These are phyloP conservation scores for Ceratobasidium theobromae DNA, from an alignment of 1,284 basidiomycete species.

Conservation along the genomic window DNA sequence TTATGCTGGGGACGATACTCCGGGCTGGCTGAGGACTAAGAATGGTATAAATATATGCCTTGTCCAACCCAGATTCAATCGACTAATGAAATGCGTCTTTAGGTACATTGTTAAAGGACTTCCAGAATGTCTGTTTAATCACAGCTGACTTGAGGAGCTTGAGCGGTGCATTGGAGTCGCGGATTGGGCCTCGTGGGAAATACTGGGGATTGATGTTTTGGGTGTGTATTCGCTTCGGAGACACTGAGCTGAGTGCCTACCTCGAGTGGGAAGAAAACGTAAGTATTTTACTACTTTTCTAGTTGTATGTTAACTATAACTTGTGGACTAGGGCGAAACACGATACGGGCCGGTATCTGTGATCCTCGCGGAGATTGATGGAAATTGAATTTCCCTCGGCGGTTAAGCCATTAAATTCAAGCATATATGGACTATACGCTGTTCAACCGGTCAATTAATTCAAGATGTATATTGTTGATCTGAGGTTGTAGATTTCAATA, in stretches of 20 bases:
- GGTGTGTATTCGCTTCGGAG: background rate
- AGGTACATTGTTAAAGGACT: background rate
- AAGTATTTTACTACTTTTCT: background rate
- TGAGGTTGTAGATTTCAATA: too few species aligned
- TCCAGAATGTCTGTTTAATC: background rate
- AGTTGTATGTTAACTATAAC: background rate
- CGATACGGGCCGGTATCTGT: background rate
- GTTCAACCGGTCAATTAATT: too few species aligned
- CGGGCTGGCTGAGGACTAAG: background rate
- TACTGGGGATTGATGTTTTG: background rate
- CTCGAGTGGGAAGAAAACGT: background rate
- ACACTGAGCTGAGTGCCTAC: background rate
- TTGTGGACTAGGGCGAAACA: background rate
- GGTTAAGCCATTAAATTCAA: too few species aligned
- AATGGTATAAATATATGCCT: background rate
- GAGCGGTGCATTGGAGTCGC: background rate
- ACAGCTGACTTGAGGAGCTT: background rate
- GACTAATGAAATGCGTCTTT: background rate
- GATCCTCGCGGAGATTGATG: too few species aligned
- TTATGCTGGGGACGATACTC: background rate
- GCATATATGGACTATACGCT: too few species aligned
- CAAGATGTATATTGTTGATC: too few species aligned
- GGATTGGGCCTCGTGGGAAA: background rate
- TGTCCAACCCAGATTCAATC: background rate
- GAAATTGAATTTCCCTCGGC: too few species aligned